Evolutionary conservation across 2,329 filamentous ascomycete genomes (phyloP), one percentile per base, ranked within the genome.

Genomic region (Aspergillus pseudonomiae): DNA sequence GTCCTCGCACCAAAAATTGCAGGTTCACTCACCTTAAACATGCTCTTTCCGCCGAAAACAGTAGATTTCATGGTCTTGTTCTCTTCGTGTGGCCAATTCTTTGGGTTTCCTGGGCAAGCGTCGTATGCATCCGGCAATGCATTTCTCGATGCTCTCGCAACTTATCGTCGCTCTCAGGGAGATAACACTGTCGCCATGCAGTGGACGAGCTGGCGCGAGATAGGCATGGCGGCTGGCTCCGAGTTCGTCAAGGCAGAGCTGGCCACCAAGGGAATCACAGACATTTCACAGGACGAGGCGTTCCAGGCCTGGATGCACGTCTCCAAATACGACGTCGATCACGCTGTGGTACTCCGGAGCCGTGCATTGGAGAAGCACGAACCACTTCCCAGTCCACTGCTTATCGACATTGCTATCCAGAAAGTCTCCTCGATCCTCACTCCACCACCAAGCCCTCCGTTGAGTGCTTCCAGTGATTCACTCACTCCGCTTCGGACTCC

Each of bases 231-330:
- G 0, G 71, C 71, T 9, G 68, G 70, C 53, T 74, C 76, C 0
- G 77, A 78, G 14, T 79, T 80, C 64, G 68, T 83, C 24, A 71
- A 71, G n/a, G 73, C 75, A 0, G 81, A 83, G 65, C 68, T 83
- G 6, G 68, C 75, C 21, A 73, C 67, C 60, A 80, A 78, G 63
- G 81, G 80, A 4, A 79, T 83, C 57, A 81, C 79, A 1, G 77
- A 78, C 54, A 74, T 83, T 53, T 78, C 74, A 0, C 64, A 68
- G 11, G 73, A 80, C 1, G 81, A 82, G 59, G 81, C 71, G 0
- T 82, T 82, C 68, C 71, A 68, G 3, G 81, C 81, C 4, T 83
- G 81, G 80, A 68, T 75, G 36, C 70, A 80, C 60, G 46, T 80
- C 5, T 68, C 67, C 14, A 70, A 70, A 14, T 75, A 75, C 60